Conservation (phyloP, 1,139 yeast species). For the Taphrina deformans region DNA sequence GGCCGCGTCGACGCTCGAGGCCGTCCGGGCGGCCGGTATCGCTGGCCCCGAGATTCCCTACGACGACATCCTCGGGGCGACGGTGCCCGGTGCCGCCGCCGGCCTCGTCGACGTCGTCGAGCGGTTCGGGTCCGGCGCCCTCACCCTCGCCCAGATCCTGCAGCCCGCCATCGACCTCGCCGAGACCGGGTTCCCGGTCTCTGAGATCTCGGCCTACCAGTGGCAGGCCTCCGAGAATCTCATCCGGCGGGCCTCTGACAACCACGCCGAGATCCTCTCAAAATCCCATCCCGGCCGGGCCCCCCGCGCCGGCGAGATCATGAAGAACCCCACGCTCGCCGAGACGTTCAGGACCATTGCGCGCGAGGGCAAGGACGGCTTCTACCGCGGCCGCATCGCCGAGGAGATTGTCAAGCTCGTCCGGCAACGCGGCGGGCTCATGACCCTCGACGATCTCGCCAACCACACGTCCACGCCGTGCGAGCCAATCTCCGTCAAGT, state of each 20-base stretch:
- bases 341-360: conserved; percentile 57
- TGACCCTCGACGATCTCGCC: conserved; percentile 58
- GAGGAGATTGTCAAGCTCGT: conserved; percentile 62
- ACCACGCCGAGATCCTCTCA: conserved; percentile 49
- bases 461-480: conserved; percentile 60
- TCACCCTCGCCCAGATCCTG: conserved; percentile 57
- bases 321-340: conserved; percentile 58
- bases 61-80: conserved; percentile 59
- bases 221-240: conserved; percentile 53
- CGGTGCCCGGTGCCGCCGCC: conserved; percentile 76
- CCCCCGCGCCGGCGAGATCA: conserved; percentile 64
- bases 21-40: conserved; percentile 51
- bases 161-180: conserved; percentile 71
- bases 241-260: conserved; percentile 46
- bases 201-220: conserved; percentile 57
- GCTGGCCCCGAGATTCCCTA: conserved; percentile 50
- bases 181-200: conserved; percentile 64
- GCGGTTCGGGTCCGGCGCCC: conserved; percentile 72
- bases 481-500: conserved; percentile 58
- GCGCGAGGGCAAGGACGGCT: conserved; percentile 61
- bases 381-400: conserved; percentile 68
- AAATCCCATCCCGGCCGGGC: conserved; percentile 46
- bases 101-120: conserved; percentile 72
- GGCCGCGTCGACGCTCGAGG: conserved; percentile 53
- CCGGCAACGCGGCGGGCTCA: conserved; percentile 56